Evolutionary conservation across 495 filamentous ascomycete species (phyloP).

Genomic region (Emericellopsis terricola): DNA sequence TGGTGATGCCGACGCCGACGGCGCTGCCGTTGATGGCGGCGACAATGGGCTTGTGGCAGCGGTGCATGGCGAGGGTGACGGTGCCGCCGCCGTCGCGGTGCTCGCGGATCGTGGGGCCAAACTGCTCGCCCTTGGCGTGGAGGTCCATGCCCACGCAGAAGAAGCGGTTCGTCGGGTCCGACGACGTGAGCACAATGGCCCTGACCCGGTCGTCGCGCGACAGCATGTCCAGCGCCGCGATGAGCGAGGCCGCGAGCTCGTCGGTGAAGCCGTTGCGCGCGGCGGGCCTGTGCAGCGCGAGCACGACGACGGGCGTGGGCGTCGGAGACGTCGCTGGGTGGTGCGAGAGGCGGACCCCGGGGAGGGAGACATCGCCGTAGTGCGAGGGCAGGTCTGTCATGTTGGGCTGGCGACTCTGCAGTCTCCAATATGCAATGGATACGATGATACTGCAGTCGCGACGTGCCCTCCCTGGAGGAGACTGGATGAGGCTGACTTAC

Average conservation of each 20-base stretch:
- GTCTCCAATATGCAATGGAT: no score
- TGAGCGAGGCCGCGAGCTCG: conserved; percentile 35
- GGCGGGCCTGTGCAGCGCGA: conserved; percentile 35
- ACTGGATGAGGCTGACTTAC: no score
- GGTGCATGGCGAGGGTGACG: conserved; percentile 39
- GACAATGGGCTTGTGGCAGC: conserved; percentile 45
- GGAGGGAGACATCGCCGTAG: conserved; percentile 15
- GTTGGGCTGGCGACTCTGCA: no score
- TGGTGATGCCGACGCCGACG: conserved; percentile 50
- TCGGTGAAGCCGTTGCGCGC: conserved; percentile 47
- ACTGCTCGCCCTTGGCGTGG: conserved; percentile 25
- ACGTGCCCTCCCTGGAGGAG: no score
- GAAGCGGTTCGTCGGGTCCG: conserved; percentile 26
- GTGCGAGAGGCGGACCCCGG: conserved; percentile 36
- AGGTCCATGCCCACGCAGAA: conserved; percentile 53
- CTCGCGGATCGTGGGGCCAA: conserved; percentile 3
- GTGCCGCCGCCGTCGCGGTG: conserved; percentile 31
- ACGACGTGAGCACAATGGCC: conserved; percentile 37
- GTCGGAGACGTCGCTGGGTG: conserved; percentile 26
- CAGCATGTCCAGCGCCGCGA: conserved; percentile 32
- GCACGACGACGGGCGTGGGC: conserved; percentile 35
- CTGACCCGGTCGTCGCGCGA: conserved; percentile 38
- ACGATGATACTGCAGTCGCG: no score
- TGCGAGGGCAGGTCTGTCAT: conserved; percentile 5
- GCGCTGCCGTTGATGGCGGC: conserved; percentile 47